Evolutionary conservation across 2,329 filamentous ascomycete species (phyloP).

Genomic region (Rutstroemia sp.): DNA sequence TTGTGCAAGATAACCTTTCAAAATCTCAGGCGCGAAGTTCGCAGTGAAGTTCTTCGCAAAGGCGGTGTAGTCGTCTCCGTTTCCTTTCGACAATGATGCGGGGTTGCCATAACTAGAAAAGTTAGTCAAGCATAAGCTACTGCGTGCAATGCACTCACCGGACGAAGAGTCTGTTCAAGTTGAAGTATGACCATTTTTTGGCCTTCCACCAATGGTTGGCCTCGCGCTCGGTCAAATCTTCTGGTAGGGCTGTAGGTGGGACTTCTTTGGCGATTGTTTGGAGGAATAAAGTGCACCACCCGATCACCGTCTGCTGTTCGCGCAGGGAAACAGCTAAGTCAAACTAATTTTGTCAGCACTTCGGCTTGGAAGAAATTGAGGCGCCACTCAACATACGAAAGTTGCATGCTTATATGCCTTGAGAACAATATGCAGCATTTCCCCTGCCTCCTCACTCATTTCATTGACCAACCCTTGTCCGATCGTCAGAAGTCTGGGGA

Average conservation of each 20-base stretch:
- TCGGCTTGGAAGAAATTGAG: constrained; percentile 9
- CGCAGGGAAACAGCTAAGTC: constrained; percentile 75
- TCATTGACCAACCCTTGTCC: constrained; percentile 85
- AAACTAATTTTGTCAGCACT: constrained; percentile 50
- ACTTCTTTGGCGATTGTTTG: constrained; percentile 80
- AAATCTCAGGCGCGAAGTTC: constrained; percentile 89
- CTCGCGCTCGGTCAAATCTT: constrained; percentile 78
- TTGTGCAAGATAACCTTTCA: constrained; percentile 89
- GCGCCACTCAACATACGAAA: constrained; percentile 56
- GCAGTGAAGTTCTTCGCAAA: constrained; percentile 88
- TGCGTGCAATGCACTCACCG: constrained; percentile 46
- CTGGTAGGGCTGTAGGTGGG: constrained; percentile 69
- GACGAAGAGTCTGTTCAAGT: constrained; percentile 91
- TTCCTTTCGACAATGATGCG: constrained; percentile 62
- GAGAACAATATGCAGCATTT: constrained; percentile 91
- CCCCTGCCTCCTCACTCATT: constrained; percentile 86
- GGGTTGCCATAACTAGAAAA: constrained; percentile 77
- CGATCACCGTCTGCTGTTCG: constrained; percentile 76
- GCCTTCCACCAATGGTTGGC: constrained; percentile 99
- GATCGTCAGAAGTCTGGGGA: constrained; percentile 79
- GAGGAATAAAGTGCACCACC: constrained; percentile 94
- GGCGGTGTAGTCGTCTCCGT: constrained; percentile 66
- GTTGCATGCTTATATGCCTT: constrained; percentile 98
- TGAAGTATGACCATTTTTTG: constrained; percentile 99
- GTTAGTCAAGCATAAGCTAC: constrained; percentile 9